Evolutionary conservation across 768 basidiomycete species (phyloP).

Genomic region (Mycena galopus): DNA sequence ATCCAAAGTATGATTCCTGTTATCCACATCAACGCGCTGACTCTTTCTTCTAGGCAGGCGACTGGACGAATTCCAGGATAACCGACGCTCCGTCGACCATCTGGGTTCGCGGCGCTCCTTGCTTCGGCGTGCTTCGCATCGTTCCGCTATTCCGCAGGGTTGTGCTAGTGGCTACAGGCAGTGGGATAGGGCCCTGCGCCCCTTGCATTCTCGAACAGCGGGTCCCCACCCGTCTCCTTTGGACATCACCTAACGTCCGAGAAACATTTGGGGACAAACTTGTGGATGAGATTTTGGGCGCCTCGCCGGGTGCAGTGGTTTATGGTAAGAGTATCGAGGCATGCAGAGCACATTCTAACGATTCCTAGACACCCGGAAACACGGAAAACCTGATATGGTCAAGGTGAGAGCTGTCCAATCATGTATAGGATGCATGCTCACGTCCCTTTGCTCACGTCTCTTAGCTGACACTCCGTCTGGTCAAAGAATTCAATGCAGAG

Average conservation of each 20-base stretch:
- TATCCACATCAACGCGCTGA: too few species aligned
- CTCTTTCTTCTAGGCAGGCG: conserved; percentile 54
- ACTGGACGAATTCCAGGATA: conserved; percentile 70
- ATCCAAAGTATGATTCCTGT: conserved; percentile 43
- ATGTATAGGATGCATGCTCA: background rate
- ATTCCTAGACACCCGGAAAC: conserved; percentile 54
- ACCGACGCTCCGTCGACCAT: conserved; percentile 64
- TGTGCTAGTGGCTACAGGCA: conserved; percentile 63
- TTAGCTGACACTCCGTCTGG: conserved; percentile 56
- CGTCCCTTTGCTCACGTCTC: too few species aligned
- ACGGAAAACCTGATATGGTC: conserved; percentile 65
- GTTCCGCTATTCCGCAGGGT: conserved; percentile 67
- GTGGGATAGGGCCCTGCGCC: conserved; percentile 72
- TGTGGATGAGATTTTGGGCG: conserved; percentile 67
- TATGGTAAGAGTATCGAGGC: conserved; percentile 56
- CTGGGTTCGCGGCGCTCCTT: conserved; percentile 72
- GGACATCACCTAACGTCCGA: conserved; percentile 72
- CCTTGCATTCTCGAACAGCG: conserved; percentile 65
- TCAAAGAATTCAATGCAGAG: conserved; percentile 62
- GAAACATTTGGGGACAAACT: conserved; percentile 73
- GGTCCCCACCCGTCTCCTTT: conserved; percentile 68
- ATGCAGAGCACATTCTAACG: background rate
- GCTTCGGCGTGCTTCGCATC: conserved; percentile 67
- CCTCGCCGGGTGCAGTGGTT: conserved; percentile 67
- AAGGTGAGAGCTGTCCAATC: conserved; percentile 36